Percentiles rank a stretch among this genome's conserved stretches.
These are phyloP conservation scores for Scytalidium sp. DNA, from an alignment of 2,329 filamentous ascomycete genomes.

Conservation along the genomic window DNA sequence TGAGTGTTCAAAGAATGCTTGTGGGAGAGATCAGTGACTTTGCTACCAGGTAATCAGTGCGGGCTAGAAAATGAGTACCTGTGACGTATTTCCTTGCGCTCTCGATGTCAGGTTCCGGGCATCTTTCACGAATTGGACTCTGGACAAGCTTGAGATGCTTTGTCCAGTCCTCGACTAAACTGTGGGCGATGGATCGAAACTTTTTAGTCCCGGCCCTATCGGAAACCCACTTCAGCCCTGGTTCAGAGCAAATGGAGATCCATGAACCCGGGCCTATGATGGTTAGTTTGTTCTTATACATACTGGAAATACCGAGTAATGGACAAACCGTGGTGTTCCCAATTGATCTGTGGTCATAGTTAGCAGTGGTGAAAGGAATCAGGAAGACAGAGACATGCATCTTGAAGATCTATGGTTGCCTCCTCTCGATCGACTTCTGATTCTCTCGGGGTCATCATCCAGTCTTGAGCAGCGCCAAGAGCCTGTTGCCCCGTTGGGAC, in stretches of 20 bases:
- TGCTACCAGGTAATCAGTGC: neutral
- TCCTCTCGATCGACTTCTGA: no score
- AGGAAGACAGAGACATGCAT: no score
- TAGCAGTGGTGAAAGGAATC: no score
- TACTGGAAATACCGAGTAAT: neutral
- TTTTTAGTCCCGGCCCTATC: neutral
- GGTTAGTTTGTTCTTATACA: neutral
- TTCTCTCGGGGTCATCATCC: no score
- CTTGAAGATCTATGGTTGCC: no score
- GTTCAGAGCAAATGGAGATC: slow-evolving; percentile 3
- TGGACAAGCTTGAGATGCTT: neutral
- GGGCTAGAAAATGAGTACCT: neutral
- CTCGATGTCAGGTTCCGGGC: neutral
- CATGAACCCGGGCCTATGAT: slow-evolving; percentile 2
- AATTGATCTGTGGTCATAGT: slow-evolving; percentile 1
- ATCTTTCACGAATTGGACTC: neutral
- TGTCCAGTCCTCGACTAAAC: neutral
- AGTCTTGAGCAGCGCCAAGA: no score
- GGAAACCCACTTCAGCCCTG: slow-evolving; percentile 4
- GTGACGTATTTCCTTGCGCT: neutral
- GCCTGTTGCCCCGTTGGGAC: no score
- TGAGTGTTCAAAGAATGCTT: slow-evolving; percentile 2
- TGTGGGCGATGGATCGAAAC: neutral
- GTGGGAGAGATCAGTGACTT: neutral
- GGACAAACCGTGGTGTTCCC: slow-evolving; percentile 3